Base-by-base conservation (phyloP, 78 protist genomes). In the Capsaspora owczarzaki region DNA sequence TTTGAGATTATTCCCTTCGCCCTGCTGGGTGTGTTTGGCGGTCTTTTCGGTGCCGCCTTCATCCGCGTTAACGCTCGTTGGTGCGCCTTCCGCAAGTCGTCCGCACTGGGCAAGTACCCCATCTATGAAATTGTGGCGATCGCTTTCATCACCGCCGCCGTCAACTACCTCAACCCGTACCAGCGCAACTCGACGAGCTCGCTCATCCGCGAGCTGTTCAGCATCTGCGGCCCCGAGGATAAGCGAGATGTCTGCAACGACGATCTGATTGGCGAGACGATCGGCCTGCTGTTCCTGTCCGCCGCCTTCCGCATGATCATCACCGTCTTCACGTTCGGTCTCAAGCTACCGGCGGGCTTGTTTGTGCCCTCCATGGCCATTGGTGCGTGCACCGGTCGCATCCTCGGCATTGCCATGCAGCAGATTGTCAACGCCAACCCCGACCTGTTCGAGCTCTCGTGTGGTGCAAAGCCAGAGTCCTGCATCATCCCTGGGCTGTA, bases 321-420 rank as follows among this genome's bases (percentile, higher is more conserved):
- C 63, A 66, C 82, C 61, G 46, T 75, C 16, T 66, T 84, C 68
- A 76, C 82, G 61, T 84, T 78, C 31, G 87, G 87, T 63, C 27
- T 74, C 5, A 25, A 31, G 70, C 47, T 82, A 10, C 79, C 92
- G 4, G 70, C 87, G 29, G 92, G 92, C 19, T 27, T 85, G 19
- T 77, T 89, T n/a, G 56, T 89, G 53, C 93, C 93, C 23, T 68
- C 82, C 41, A 43, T 89, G 44, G 79, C 79, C 33, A 76, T 86
- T 12, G 94, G 94, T 33, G 86, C 87, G 38, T 23, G n/a, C 23
- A 16, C 82, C 20, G 90, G 90, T 5, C 85, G 90, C 35, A 69
- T 81, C 66, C 38, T 47, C 20, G 89, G 86, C 43, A 42, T 86
- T 27, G 5, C 44, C 41, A 20, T 80, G 66, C n/a, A 74, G 72